Base-by-base conservation (phyloP, 441 rosid genomes). In the Melastoma candidum region DNA sequence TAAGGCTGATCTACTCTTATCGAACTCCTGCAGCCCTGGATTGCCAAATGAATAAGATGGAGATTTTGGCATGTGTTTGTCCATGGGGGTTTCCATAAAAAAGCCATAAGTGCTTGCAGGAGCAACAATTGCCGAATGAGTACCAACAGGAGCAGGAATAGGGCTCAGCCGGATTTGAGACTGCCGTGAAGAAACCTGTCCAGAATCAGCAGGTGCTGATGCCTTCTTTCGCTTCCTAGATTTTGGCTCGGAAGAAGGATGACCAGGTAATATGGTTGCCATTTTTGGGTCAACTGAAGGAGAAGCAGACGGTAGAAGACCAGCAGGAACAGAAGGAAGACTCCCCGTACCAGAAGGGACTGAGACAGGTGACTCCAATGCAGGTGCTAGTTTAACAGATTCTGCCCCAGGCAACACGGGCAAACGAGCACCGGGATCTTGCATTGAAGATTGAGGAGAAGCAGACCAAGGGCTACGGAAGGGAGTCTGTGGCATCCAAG, bases 401-500 rank as follows among this genome's bases (percentile, higher is more conserved):
- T 90, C 96, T 5, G 81, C 63, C 44, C 62, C 48, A 12, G 89
- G 87, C 51, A 68, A 73, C 12, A 70, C 61, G 7, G 97, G 74
- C 64, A 82, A 74, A 63, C 75, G 81, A 66, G 74, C 69, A 72
- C 76, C 73, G 26, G 73, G 58, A 58, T 87, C 92, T 58, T 76
- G 69, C 12, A 78, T 66, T 66, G 89, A 63, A 61, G 82, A 70
- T 53, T 78, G 95, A 25, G 90, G 77, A 71, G 93, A 67, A 58
- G 80, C 73, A 65, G 68, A 74, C 99, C 99, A 87, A 26, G 87
- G 74, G 47, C 69, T 74, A 56, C 73, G 81, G 71, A 75, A 84
- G 61, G 87, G 81, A 54, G 82, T 63, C 61, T 84, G 97, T 27
- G 95, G 74, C 65, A 85, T 70, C 97, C 97, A 90, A 65, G 86